Evolutionary conservation across 768 basidiomycete species (phyloP), one percentile per base, ranked within the genome.

Genomic region (Pleurotus sapidus): DNA sequence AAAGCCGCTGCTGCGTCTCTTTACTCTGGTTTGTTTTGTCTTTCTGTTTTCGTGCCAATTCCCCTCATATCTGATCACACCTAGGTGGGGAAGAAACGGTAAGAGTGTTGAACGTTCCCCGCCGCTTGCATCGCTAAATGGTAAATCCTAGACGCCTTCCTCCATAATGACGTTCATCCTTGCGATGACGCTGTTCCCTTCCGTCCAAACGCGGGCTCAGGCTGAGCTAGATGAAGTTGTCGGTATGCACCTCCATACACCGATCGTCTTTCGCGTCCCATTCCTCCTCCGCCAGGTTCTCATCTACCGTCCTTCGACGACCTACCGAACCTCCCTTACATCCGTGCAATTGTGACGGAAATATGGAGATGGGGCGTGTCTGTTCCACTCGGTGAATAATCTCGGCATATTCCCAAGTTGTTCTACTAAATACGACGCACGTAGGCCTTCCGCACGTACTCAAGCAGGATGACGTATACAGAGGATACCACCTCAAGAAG

Each of bases 161-260:
- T 65, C 72, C 2, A 56, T 73, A 48, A 65, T 65, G 1, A 65
- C 73, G 6, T 72, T 74, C 62, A 70, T 76, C 55, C 67, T 75
- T 25, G 74, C 71, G 0, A 72, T 74, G 72, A 65, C 67, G 3
- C 39, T 55, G 4, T 43, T 37, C 56, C 61, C 34, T 46, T 53
- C 47, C 48, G 54, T 61, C n/a, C 30, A 49, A 14, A 37, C 43
- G 4, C 58, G 53, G 17, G 49, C 49, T 25, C 48, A 53, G 11
- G 58, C 57, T 43, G 58, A 57, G 24, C 18, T 57, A 12, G 53
- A 43, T 8, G 45, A 27, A 4, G 40, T 48, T 9, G 20, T 45
- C 25, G 55, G 45, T 53, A n/a, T 30, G 30, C n/a, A 18, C 38
- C 20, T 43, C 42, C 5, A 43, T 11, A 43, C 15, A 34, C 8